Evolutionary conservation across 192 early-diverging fungal species (phyloP).

Genomic region (Cladochytrium replicatum): DNA sequence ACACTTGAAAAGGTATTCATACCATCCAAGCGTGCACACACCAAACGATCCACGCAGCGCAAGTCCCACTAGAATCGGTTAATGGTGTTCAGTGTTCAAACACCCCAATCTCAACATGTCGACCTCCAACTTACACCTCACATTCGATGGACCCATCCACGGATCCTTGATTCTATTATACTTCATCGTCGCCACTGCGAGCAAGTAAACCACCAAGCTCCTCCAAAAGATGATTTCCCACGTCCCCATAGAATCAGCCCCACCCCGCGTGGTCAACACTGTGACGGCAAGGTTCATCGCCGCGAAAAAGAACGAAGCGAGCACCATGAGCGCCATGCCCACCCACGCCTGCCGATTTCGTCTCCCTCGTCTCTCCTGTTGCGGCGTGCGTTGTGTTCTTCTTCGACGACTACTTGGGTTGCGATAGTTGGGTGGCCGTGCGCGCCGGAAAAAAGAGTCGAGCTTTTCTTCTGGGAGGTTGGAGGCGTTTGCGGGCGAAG

Average conservation of each 20-base stretch:
- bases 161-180: conserved; percentile 9
- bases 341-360: no score
- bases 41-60: neutral
- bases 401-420: no score
- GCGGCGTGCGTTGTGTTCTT: no score
- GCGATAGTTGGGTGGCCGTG: no score
- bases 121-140: conserved; percentile 7
- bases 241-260: conserved; percentile 7
- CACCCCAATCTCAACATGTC: neutral
- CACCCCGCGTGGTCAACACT: conserved; percentile 7
- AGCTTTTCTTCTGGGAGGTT: no score
- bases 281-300: conserved; percentile 16
- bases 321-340: conserved; percentile 18
- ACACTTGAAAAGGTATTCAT: conserved; percentile 4
- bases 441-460: no score
- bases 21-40: neutral
- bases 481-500: no score
- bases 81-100: neutral
- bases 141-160: conserved; percentile 9
- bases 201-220: conserved; percentile 4
- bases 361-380: no score
- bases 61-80: neutral
- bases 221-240: conserved; percentile 17
- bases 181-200: conserved; percentile 8
- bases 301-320: conserved; percentile 12